phyloP scores from a whole-genome alignment of 2,329 filamentous ascomycete genomes.

The Nemania sp. region DNA sequence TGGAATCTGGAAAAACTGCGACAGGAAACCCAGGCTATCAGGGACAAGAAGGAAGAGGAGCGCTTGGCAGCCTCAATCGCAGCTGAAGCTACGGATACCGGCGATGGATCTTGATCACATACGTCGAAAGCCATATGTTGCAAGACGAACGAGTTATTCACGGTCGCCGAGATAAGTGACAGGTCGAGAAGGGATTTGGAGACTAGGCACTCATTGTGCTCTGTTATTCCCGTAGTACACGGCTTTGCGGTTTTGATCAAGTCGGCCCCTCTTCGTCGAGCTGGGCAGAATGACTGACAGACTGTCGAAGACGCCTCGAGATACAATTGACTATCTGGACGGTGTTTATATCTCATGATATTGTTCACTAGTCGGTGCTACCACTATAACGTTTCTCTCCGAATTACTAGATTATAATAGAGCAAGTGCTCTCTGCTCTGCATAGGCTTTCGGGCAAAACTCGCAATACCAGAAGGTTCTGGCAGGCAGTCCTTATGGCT shows the following conservation, averaged over 20 bases:
- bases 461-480: too few species aligned
- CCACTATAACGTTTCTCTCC: slow-evolving; percentile 5
- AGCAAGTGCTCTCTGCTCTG: slow-evolving; percentile 2
- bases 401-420: neutral
- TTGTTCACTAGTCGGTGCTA: slow-evolving; percentile 5
- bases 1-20: slow-evolving; percentile 89
- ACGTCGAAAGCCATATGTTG: slow-evolving; percentile 11
- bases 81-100: slow-evolving; percentile 52
- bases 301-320: slow-evolving; percentile 26
- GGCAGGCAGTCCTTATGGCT: too few species aligned
- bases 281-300: slow-evolving; percentile 38
- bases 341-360: slow-evolving; percentile 25
- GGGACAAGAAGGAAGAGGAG: slow-evolving; percentile 83
- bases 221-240: slow-evolving; percentile 27
- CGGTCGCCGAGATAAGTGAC: slow-evolving; percentile 37
- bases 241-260: slow-evolving; percentile 32
- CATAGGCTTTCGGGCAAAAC: too few species aligned
- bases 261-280: slow-evolving; percentile 39
- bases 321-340: slow-evolving; percentile 32
- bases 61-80: slow-evolving; percentile 55
- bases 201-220: slow-evolving; percentile 15
- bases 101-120: slow-evolving; percentile 53
- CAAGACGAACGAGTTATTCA: slow-evolving; percentile 26
- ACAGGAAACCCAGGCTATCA: slow-evolving; percentile 83
- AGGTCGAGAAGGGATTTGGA: slow-evolving; percentile 34